These are phyloP conservation scores for Inga oerstediana DNA, from an alignment of 306 rosid genomes.

Conservation along the genomic window DNA sequence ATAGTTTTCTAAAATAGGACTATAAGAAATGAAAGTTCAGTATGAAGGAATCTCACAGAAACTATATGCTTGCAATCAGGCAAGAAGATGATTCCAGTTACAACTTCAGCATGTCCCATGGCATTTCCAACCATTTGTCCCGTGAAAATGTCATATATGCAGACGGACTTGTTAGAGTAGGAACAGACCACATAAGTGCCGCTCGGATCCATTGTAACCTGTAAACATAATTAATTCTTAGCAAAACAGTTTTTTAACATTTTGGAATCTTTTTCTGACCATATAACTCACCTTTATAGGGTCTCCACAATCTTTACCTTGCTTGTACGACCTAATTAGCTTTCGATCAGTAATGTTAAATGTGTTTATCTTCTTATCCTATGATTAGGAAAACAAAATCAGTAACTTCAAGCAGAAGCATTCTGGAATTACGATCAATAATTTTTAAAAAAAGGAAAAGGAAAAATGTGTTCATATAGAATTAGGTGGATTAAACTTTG, in stretches of 20 bases:
- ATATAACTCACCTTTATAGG: constrained; percentile 73
- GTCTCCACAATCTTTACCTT: constrained; percentile 61
- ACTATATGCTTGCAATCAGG: constrained; percentile 79
- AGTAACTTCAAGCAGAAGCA: constrained; percentile 30
- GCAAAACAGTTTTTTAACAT: constrained; percentile 25
- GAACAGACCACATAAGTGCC: constrained; percentile 70
- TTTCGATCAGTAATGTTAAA: constrained; percentile 57
- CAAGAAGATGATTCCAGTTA: constrained; percentile 79
- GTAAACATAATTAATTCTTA: constrained; percentile 33
- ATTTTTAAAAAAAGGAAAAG: neutral
- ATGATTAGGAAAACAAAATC: constrained; percentile 31
- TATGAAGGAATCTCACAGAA: constrained; percentile 56
- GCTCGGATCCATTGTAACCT: constrained; percentile 78
- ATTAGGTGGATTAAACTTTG: constrained; percentile 19
- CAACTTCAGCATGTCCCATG: constrained; percentile 76
- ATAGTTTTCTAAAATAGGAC: neutral
- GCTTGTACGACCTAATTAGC: constrained; percentile 63
- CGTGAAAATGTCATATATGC: constrained; percentile 60
- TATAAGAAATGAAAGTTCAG: constrained; percentile 8
- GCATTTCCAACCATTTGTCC: constrained; percentile 73
- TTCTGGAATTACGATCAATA: constrained; percentile 20
- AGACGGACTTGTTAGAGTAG: constrained; percentile 72
- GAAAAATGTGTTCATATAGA: neutral
- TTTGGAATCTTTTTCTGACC: constrained; percentile 16
- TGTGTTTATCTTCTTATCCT: constrained; percentile 80